Evolutionary conservation across 768 basidiomycete species (phyloP), one percentile per base, ranked within the genome.

Genomic region (Psilocybe azurescens): DNA sequence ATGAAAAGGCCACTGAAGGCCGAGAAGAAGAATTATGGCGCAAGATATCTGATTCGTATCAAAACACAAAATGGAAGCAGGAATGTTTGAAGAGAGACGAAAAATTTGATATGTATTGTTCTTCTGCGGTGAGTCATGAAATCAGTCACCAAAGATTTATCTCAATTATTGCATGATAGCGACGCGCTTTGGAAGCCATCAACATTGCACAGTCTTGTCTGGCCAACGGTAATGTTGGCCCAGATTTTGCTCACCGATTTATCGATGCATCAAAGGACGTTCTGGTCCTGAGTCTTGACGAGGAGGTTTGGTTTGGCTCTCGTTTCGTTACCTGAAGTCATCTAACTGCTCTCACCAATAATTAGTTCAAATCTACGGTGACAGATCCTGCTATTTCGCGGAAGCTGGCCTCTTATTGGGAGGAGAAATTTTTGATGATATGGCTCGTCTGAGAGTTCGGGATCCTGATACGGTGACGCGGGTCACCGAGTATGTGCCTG

Each of bases 401-500:
- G 48, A 81, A 86, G 14, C 82, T 96, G 9, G 89, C 97, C 1
- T 84, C 91, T 7, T 87, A 89, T 72, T 98, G 95, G 95, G 97
- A 99, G 75, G 79, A 78, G 33, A 84, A 88, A 58, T 99, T 95
- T 79, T 97, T 79, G 79, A 87, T 32, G 95, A 98, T 70, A 99
- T 99, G 97, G 77, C 80, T 14, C 86, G 89, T n/a, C 84, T 99
- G 16, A 86, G 85, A 64, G 91, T 99, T 44, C 88, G 90, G 60
- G 87, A 90, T 20, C 95, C 97, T 16, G 94, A 97, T 73, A 93
- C 88, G 3, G 76, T 98, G 57, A 99, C 97, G 1, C 89, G 97
- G 46, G 97, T 99, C 5, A 96, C 96, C 1, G 97, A 99, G 76
- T 99, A 95, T 75, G 90, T 99, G 7, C 94, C 95, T 3, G 96